These are phyloP conservation scores for Myxozyma neglecta DNA, from an alignment of 805 yeast genomes.

Conservation along the genomic window DNA sequence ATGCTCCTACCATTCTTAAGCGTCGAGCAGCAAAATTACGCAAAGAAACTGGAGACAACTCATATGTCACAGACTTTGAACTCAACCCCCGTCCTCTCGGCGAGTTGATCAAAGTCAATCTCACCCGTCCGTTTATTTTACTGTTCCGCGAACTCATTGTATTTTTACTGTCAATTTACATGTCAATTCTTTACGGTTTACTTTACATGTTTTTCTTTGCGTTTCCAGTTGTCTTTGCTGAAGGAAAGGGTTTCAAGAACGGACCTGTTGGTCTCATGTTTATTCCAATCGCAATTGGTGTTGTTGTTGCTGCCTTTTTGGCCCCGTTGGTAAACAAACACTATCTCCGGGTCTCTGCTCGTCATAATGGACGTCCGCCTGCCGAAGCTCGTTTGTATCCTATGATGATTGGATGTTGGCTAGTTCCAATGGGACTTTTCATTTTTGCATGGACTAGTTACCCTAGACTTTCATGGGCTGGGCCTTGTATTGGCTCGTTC, in stretches of 20 bases:
- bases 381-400: constrained; percentile 61
- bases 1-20: constrained; percentile 53
- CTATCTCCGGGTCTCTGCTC: constrained; percentile 38
- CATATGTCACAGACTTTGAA: constrained; percentile 62
- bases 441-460: constrained; percentile 62
- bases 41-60: constrained; percentile 51
- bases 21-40: constrained; percentile 54
- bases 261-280: constrained; percentile 67
- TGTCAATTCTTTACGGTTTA: constrained; percentile 46
- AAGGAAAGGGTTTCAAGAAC: constrained; percentile 52
- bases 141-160: constrained; percentile 48
- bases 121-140: constrained; percentile 74
- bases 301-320: constrained; percentile 55
- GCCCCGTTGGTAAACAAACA: constrained; percentile 41
- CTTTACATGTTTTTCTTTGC: constrained; percentile 66
- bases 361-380: constrained; percentile 51
- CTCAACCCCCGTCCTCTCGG: constrained; percentile 68
- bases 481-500: constrained; percentile 49
- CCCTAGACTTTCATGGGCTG: constrained; percentile 53
- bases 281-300: constrained; percentile 70
- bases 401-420: constrained; percentile 57
- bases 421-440: constrained; percentile 56
- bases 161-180: constrained; percentile 54
- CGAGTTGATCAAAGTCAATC: constrained; percentile 66
- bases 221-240: constrained; percentile 57